These are phyloP conservation scores for Aspergillus neoniger DNA, from an alignment of 2,329 filamentous ascomycete species.

Conservation along the genomic window DNA sequence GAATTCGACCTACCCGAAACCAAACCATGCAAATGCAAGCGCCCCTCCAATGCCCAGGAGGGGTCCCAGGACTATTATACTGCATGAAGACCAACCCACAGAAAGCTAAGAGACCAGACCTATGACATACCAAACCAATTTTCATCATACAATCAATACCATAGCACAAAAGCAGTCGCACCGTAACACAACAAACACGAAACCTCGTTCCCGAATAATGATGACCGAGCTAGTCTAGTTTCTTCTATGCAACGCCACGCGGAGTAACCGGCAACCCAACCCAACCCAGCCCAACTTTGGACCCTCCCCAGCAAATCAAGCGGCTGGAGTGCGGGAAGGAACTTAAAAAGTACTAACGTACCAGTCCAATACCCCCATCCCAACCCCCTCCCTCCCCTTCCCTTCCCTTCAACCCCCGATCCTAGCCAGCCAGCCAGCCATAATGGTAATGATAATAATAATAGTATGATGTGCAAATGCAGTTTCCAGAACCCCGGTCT, in stretches of 20 bases:
- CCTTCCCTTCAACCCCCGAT: neutral
- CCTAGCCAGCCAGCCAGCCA: neutral
- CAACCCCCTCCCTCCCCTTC: neutral
- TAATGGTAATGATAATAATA: neutral
- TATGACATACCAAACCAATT: too few relatives aligned
- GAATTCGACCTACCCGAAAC: too few relatives aligned
- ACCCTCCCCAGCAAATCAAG: too few relatives aligned
- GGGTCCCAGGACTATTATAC: too few relatives aligned
- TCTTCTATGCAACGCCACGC: constrained; percentile 1
- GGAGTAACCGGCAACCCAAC: constrained; percentile 1
- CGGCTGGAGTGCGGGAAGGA: too few relatives aligned
- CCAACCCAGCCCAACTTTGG: neutral
- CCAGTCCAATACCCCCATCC: neutral
- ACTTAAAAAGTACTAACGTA: too few relatives aligned
- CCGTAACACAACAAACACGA: neutral
- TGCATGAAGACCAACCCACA: too few relatives aligned
- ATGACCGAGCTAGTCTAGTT: neutral
- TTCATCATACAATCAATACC: too few relatives aligned
- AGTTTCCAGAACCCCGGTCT: neutral
- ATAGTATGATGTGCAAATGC: neutral
- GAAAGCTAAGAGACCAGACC: too few relatives aligned
- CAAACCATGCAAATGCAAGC: too few relatives aligned
- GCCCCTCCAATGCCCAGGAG: too few relatives aligned
- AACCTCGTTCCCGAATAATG: too few relatives aligned
- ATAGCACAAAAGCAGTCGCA: neutral